phyloP scores from a whole-genome alignment of 83 land plant genomes.

The Thuja plicata region DNA sequence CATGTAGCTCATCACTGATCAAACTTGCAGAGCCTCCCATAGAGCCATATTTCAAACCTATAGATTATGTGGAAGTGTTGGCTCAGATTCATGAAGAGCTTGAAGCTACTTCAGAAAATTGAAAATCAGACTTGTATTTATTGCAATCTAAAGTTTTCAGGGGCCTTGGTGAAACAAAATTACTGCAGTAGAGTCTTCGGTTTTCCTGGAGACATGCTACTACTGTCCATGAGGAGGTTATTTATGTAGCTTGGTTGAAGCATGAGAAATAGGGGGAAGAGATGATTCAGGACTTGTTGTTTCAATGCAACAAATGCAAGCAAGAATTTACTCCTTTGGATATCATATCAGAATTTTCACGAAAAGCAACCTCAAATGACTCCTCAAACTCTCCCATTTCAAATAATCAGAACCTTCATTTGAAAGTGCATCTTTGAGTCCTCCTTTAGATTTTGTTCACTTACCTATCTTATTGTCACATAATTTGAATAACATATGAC shows the following conservation, averaged over 20 bases:
- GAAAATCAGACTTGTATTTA: slow-evolving; percentile 61
- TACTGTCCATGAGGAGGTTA: slow-evolving; percentile 71
- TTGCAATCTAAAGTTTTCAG: slow-evolving; percentile 78
- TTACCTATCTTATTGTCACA: not conserved
- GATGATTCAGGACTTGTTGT: slow-evolving; percentile 55
- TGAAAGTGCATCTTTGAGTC: not conserved
- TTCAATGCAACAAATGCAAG: slow-evolving; percentile 62
- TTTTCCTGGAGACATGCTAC: slow-evolving; percentile 67
- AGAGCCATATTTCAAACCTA: slow-evolving; percentile 56
- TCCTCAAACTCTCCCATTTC: slow-evolving; percentile 9
- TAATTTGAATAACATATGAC: not conserved
- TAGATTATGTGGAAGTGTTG: slow-evolving; percentile 71
- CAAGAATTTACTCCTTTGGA: slow-evolving; percentile 60
- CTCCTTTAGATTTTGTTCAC: slow-evolving; percentile 24
- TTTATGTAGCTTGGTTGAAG: slow-evolving; percentile 86
- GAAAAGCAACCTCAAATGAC: slow-evolving; percentile 16
- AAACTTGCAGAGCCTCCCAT: slow-evolving; percentile 72
- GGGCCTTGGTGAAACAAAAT: slow-evolving; percentile 81
- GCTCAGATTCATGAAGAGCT: slow-evolving; percentile 87
- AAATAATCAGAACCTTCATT: slow-evolving; percentile 5
- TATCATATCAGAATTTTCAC: slow-evolving; percentile 47
- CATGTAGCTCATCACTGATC: slow-evolving; percentile 55
- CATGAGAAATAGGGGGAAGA: slow-evolving; percentile 86
- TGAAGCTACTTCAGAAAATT: slow-evolving; percentile 51
- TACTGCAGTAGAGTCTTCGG: slow-evolving; percentile 73